Evolutionary conservation across 2,329 filamentous ascomycete genomes (phyloP).

Genomic region (Aspergillus novoparasiticus): DNA sequence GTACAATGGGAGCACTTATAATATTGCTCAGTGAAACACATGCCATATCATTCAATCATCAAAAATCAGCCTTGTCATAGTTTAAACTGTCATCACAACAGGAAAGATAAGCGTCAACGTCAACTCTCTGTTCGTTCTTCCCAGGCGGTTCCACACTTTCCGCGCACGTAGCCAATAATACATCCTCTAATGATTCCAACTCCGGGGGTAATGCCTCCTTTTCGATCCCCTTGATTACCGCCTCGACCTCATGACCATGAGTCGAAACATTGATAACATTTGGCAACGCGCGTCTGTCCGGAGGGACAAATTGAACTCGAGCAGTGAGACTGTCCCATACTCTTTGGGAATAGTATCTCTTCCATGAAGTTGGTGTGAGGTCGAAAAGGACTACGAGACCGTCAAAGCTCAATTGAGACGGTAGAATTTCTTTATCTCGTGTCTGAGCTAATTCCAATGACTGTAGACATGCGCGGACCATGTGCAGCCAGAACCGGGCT

Average conservation of each 20-base stretch:
- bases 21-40: background rate
- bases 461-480: background rate
- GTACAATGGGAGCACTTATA: too few species aligned
- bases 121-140: background rate
- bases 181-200: background rate
- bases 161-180: background rate
- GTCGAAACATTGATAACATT: background rate
- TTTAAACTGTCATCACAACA: background rate
- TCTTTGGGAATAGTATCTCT: background rate
- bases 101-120: background rate
- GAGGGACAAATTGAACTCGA: background rate
- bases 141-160: background rate
- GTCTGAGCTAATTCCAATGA: background rate
- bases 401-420: background rate
- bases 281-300: background rate
- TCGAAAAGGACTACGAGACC: background rate
- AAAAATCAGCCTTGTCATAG: background rate
- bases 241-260: background rate
- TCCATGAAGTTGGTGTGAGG: background rate
- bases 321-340: background rate
- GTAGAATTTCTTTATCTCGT: background rate
- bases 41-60: background rate
- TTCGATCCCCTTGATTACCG: background rate
- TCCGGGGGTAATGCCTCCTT: background rate
- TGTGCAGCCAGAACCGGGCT: background rate